phyloP scores from a whole-genome alignment of 805 yeast species.

The Saturnispora bothae region DNA sequence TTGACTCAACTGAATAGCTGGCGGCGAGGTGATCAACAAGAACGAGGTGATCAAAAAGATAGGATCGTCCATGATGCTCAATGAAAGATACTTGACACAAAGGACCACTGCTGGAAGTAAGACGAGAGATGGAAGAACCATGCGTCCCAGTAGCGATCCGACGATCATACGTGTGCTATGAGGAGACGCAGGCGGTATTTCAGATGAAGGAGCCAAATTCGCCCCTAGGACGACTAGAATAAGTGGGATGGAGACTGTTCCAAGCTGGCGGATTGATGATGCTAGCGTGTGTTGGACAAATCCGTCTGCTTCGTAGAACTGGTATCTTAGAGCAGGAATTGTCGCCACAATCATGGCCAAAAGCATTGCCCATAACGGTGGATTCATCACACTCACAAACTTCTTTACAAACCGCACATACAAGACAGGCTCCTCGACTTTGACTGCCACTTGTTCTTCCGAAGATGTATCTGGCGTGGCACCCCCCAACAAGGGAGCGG shows the following conservation, averaged over 20 bases:
- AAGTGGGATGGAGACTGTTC: constrained; percentile 68
- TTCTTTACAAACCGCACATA: constrained; percentile 2
- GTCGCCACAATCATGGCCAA: constrained; percentile 61
- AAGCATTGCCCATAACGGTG: constrained; percentile 75
- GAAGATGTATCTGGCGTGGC: neutral
- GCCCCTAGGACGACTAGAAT: constrained; percentile 70
- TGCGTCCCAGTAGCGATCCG: constrained; percentile 64
- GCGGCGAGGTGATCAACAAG: constrained; percentile 67
- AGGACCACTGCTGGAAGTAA: constrained; percentile 57
- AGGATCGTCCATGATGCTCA: constrained; percentile 71
- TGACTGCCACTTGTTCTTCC: neutral
- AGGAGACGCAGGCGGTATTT: constrained; percentile 54
- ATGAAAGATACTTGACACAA: constrained; percentile 50
- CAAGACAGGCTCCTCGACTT: neutral
- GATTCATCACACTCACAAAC: constrained; percentile 43
- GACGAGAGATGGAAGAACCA: constrained; percentile 65
- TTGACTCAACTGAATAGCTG: constrained; percentile 75
- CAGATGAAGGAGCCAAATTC: constrained; percentile 60
- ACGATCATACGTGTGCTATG: constrained; percentile 53
- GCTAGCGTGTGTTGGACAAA: constrained; percentile 59
- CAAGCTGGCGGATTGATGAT: constrained; percentile 52
- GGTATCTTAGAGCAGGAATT: constrained; percentile 43
- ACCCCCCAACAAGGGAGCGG: constrained; percentile 1
- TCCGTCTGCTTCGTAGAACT: constrained; percentile 48
- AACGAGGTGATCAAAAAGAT: constrained; percentile 70